Evolutionary conservation across 1,284 basidiomycete species (phyloP).

Genomic region (Cryptococcus depauperatus): DNA sequence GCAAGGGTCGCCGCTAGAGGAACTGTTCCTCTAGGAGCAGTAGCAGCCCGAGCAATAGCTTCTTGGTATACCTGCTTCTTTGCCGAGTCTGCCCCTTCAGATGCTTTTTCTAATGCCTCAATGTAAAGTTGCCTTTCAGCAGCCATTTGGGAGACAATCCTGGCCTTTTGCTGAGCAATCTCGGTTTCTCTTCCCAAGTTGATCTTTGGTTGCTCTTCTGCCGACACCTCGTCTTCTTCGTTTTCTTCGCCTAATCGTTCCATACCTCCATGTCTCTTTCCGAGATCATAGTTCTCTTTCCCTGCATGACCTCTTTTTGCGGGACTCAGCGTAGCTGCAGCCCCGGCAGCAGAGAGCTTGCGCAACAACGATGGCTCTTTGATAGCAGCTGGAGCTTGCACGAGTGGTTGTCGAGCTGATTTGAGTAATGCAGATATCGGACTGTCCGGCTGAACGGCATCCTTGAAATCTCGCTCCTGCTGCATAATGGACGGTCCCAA

Average conservation of each 20-base stretch:
- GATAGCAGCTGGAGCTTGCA: slow-evolving; percentile 54
- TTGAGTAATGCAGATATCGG: slow-evolving; percentile 84
- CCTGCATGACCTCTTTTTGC: slow-evolving; percentile 32
- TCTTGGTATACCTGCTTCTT: not conserved
- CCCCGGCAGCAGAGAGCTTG: slow-evolving; percentile 47
- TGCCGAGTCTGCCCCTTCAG: not conserved
- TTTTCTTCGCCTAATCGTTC: slow-evolving; percentile 53
- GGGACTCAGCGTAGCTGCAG: slow-evolving; percentile 38
- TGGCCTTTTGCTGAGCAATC: slow-evolving; percentile 73
- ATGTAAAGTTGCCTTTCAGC: slow-evolving; percentile 16
- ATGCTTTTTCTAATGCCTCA: not conserved
- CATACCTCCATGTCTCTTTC: slow-evolving; percentile 41
- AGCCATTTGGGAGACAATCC: slow-evolving; percentile 84
- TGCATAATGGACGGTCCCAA: slow-evolving; percentile 55
- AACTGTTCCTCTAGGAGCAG: slow-evolving; percentile 11
- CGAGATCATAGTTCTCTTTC: slow-evolving; percentile 11
- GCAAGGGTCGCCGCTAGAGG: slow-evolving; percentile 19
- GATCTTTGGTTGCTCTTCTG: slow-evolving; percentile 16
- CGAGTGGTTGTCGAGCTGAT: slow-evolving; percentile 77
- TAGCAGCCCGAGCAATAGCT: not conserved
- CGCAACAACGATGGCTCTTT: slow-evolving; percentile 54
- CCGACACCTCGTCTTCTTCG: slow-evolving; percentile 46
- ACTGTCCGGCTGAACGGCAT: slow-evolving; percentile 86
- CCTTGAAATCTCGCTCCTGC: slow-evolving; percentile 91
- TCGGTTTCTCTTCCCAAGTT: slow-evolving; percentile 32